These are phyloP conservation scores for Spinacia oleracea DNA, from an alignment of 179 eudicot genomes.

Conservation along the genomic window DNA sequence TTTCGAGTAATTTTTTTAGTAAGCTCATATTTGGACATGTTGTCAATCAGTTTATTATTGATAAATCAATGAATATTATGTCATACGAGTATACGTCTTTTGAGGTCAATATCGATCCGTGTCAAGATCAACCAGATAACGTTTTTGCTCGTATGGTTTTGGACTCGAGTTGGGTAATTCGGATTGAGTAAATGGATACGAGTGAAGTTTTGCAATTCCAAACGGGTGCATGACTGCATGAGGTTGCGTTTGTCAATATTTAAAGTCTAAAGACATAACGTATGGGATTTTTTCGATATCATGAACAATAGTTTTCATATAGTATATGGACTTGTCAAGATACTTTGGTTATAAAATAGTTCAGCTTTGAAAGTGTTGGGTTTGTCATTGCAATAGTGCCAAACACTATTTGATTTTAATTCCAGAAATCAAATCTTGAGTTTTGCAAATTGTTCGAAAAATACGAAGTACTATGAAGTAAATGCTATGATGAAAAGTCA, in stretches of 20 bases:
- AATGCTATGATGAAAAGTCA: not conserved
- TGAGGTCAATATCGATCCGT: not conserved
- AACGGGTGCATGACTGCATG: not conserved
- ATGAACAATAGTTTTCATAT: not conserved
- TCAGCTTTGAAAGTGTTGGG: not conserved
- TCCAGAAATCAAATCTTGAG: not conserved
- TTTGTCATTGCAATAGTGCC: not conserved
- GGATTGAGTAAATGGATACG: not conserved
- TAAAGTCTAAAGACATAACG: not conserved
- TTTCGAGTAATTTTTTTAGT: too few relatives aligned
- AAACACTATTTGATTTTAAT: conserved; percentile 4
- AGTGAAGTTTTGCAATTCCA: too few relatives aligned
- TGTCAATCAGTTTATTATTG: not conserved
- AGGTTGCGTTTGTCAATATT: not conserved
- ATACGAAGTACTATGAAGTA: not conserved
- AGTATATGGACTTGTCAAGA: not conserved
- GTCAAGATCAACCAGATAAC: not conserved
- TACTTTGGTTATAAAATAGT: not conserved
- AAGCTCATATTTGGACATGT: not conserved
- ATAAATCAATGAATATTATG: too few relatives aligned
- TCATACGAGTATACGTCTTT: not conserved
- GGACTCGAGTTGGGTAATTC: not conserved
- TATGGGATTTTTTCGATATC: not conserved
- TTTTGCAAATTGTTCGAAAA: not conserved
- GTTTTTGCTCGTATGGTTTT: not conserved